Base-by-base conservation (phyloP, 108 stramenopile species). In the Chaetoceros muelleri region DNA sequence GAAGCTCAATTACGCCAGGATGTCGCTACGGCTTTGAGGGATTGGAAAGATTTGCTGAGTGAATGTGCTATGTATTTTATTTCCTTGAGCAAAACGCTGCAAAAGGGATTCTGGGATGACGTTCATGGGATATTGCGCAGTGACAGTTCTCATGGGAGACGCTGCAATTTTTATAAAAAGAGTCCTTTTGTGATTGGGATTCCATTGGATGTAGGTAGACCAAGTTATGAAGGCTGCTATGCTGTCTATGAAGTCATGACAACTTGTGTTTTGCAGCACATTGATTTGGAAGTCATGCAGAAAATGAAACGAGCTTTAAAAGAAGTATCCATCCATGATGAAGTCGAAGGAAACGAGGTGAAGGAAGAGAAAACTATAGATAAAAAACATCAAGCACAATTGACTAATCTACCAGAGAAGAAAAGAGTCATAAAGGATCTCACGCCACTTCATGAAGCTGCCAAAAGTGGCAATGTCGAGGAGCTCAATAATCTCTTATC, bases 121-220 rank as follows among this genome's bases (percentile, higher is more conserved):
- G 13, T 40, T 13, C 8, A 40, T 64, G 30, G 62, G 20, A 34
- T 44, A 61, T 1, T 30, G 22, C 8, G 53, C 46, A 2, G 31
- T 46, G 21, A 46, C 22, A 17, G 28, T 46, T 20, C 2, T 24
- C 44, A 18, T 40, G 8, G 44, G 25, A 0, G 26, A 13, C 8
- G 52, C 46, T 23, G 58, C 46, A 44, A 13, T 31, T 24, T 20
- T n/a, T 20, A 49, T 20, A 49, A 50, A 31, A 60, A 25, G 24
- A 19, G 50, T 40, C 18, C 28, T 2, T 44, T 26, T 59, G 26
- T 57, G 62, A 31, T 49, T 52, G 2, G 29, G 34, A 71, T 93
- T n/a, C 91, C 91, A 8, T 61, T 93, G 48, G 80, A 85, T 63
- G 64, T 82, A 5, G 87, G 87, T 3, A 72, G 82, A 30, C 87